phyloP scores from a whole-genome alignment of 1,284 basidiomycete species.

The Bondarzewia mesenterica region DNA sequence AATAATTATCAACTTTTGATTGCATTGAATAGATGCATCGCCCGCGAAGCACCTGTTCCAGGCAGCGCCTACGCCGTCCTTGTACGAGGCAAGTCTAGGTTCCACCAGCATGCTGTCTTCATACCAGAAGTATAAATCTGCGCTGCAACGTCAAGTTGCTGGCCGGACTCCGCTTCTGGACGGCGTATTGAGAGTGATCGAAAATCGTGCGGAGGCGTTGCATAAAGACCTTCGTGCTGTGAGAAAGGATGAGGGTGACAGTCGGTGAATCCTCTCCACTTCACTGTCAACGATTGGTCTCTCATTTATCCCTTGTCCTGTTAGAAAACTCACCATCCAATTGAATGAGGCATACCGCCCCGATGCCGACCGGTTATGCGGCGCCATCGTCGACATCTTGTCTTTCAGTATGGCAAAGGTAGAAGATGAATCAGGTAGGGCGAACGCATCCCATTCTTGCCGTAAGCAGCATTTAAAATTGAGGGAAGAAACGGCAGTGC shows the following conservation, averaged over 20 bases:
- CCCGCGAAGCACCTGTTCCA: slow-evolving; percentile 49
- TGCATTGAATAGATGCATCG: slow-evolving; percentile 32
- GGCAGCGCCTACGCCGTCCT: slow-evolving; percentile 36
- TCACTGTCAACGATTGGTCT: neutral
- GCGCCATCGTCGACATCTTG: slow-evolving; percentile 4
- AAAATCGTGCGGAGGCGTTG: slow-evolving; percentile 45
- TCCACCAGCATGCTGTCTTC: slow-evolving; percentile 31
- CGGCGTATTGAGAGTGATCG: slow-evolving; percentile 45
- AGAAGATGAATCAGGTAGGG: slow-evolving; percentile 1
- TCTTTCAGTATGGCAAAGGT: slow-evolving; percentile 5
- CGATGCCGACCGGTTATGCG: slow-evolving; percentile 9
- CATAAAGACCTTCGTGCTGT: slow-evolving; percentile 49
- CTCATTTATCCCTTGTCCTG: neutral
- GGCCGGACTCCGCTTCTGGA: slow-evolving; percentile 55
- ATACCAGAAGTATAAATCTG: slow-evolving; percentile 49
- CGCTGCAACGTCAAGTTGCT: slow-evolving; percentile 48
- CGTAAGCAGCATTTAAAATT: neutral
- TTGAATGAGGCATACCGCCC: slow-evolving; percentile 7
- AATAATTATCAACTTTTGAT: slow-evolving; percentile 2
- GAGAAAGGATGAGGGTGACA: slow-evolving; percentile 31
- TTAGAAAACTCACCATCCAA: slow-evolving; percentile 8
- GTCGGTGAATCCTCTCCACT: neutral
- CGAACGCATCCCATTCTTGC: neutral
- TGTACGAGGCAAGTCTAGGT: slow-evolving; percentile 32
- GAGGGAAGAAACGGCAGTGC: slow-evolving; percentile 14